phyloP scores from a whole-genome alignment of 345 rosid genomes.

The Raphanus raphanistrum region DNA sequence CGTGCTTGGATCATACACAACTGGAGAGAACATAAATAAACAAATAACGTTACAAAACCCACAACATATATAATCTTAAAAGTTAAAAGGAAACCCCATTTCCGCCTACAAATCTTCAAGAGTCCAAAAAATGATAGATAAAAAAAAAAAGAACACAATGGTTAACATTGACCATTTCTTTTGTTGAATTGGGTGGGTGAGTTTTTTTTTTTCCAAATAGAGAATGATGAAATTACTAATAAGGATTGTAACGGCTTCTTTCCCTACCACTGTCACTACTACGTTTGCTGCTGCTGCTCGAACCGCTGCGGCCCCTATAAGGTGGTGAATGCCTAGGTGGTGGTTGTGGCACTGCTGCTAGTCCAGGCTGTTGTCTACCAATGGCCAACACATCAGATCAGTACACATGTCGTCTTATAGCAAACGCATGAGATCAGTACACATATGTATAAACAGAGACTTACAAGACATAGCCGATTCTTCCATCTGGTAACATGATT shows the following conservation, averaged over 20 bases:
- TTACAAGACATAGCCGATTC: constrained; percentile 93
- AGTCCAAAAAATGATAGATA: background rate
- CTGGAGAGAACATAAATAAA: background rate
- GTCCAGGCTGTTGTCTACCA: constrained; percentile 80
- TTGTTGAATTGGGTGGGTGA: constrained; percentile 11
- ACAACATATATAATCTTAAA: background rate
- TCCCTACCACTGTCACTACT: constrained; percentile 58
- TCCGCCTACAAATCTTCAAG: constrained; percentile 16
- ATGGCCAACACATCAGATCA: constrained; percentile 2
- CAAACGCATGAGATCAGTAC: background rate
- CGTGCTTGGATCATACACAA: background rate
- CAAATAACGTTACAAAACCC: constrained; percentile 7
- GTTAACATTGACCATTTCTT: background rate
- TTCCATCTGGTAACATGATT: constrained; percentile 92
- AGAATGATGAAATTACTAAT: constrained; percentile 35
- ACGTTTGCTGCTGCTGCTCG: constrained; percentile 59
- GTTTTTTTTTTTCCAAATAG: constrained; percentile 7
- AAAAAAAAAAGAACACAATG: background rate
- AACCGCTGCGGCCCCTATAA: constrained; percentile 38
- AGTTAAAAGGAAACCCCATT: constrained; percentile 10
- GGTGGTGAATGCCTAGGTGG: constrained; percentile 53
- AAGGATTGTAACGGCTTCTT: constrained; percentile 70
- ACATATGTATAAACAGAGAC: constrained; percentile 24
- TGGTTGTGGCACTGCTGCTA: constrained; percentile 44
- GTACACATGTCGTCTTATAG: background rate